Evolutionary conservation across 1,284 basidiomycete species (phyloP), one percentile per base, ranked within the genome.

Genomic region (Phylloporus sp.): DNA sequence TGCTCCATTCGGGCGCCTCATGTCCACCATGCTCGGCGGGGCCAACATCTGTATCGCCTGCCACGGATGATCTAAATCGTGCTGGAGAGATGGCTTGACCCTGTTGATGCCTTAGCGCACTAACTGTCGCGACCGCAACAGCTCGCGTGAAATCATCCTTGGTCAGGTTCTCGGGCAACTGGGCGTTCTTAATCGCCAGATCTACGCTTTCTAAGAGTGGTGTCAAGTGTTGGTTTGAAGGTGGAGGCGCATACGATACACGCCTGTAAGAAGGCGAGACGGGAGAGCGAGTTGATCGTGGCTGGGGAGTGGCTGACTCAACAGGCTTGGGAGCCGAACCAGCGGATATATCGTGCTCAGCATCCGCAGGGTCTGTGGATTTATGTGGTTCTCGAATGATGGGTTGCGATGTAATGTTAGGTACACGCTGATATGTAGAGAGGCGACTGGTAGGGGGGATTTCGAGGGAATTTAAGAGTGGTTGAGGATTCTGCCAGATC

Each of bases 401-500:
- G 6, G 71, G 53, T 69, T 85, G 83, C 23, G 80, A 59, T 27
- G 59, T 45, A 4, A n/a, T 17, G 23, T 41, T 70, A 49, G 17
- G 77, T 78, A 69, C 45, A 79, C 74, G 64, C 77, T 83, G 92
- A 80, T 94, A 94, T 64, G 95, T 73, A 3, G 94, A 93, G 27
- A 90, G 77, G 41, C 95, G 90, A 64, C 91, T 86, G 49, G 74
- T 55, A 72, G 80, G 82, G 12, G 86, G 84, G 20, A 90, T 75
- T 57, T 95, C 94, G 66, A 88, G 78, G 4, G 87, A 83, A 45
- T 94, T 90, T 72, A 96, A 85, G 19, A 96, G 84, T 69, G 91
- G 93, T 75, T 95, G 94, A 4, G 96, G 96, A 77, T 99, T 99
- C 79, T 99, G 97, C 98, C 98, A 99, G 74, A 99, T 99, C 79